Percentiles rank a stretch among this genome's conserved stretches.
Conservation (phyloP, 805 yeast species). For the Saturnispora sekii region DNA sequence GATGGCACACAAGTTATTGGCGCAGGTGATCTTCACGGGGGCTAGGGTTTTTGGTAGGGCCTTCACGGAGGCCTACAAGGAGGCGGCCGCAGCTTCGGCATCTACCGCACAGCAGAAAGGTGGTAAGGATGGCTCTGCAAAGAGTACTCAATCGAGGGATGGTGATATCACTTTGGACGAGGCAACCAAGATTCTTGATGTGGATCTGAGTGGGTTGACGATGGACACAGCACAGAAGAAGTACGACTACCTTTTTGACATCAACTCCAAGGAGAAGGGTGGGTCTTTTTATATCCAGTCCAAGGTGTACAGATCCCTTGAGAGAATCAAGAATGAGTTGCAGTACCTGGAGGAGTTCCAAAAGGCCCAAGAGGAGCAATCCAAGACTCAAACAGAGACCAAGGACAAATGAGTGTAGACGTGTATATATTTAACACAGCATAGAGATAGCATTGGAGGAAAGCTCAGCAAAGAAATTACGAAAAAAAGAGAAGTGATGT, state of each 20-base stretch:
- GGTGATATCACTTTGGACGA: slow-evolving; percentile 83
- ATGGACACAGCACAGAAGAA: slow-evolving; percentile 56
- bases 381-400: neutral
- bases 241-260: slow-evolving; percentile 75
- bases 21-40: slow-evolving; percentile 87
- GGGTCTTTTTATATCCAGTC: slow-evolving; percentile 91
- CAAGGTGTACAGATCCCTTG: slow-evolving; percentile 91
- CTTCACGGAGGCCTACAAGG: slow-evolving; percentile 92
- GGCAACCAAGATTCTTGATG: slow-evolving; percentile 81
- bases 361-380: slow-evolving; percentile 18
- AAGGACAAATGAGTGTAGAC: neutral
- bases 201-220: slow-evolving; percentile 48
- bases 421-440: too few relatives aligned
- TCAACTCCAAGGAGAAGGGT: slow-evolving; percentile 90
- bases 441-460: too few relatives aligned
- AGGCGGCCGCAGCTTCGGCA: slow-evolving; percentile 91
- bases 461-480: neutral
- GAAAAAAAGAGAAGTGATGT: slow-evolving; percentile 23
- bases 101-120: slow-evolving; percentile 36
- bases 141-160: slow-evolving; percentile 40
- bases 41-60: slow-evolving; percentile 95
- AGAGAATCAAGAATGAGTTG: slow-evolving; percentile 72
- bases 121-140: slow-evolving; percentile 25
- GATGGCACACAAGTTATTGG: slow-evolving; percentile 87
- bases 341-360: slow-evolving; percentile 42